Percentiles rank a stretch among this genome's conserved stretches.
phyloP scores from a whole-genome alignment of 2,329 filamentous ascomycete genomes.

The Aaosphaeria pasadenensis region DNA sequence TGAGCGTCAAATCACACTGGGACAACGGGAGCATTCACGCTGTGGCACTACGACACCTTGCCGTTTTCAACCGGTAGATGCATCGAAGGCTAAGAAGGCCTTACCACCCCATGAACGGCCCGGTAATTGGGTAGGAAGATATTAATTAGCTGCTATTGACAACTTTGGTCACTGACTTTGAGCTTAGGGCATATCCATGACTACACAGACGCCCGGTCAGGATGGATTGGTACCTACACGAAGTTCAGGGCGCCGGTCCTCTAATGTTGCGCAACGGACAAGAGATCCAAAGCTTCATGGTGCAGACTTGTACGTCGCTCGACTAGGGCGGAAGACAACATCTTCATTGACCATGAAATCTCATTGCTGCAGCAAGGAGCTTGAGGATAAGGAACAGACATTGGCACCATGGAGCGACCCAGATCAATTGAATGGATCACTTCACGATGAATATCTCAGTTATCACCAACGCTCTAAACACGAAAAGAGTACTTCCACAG shows the following conservation, averaged over 20 bases:
- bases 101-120: too few species aligned
- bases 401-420: background rate
- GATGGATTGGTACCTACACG: constrained; percentile 26
- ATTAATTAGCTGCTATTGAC: too few species aligned
- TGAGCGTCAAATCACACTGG: too few species aligned
- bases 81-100: too few species aligned
- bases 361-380: background rate
- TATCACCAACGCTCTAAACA: background rate
- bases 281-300: constrained; percentile 48
- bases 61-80: too few species aligned
- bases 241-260: constrained; percentile 15
- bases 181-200: too few species aligned
- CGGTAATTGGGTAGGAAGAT: too few species aligned
- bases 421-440: constrained; percentile 26
- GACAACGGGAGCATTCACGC: too few species aligned
- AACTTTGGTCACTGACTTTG: too few species aligned
- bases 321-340: constrained; percentile 33
- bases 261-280: constrained; percentile 37
- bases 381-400: background rate
- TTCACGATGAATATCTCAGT: constrained; percentile 48
- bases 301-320: constrained; percentile 52
- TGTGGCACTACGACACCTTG: too few species aligned
- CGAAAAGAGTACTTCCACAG: background rate
- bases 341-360: background rate
- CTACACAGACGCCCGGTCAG: constrained; percentile 6